phyloP scores from a whole-genome alignment of 768 basidiomycete species.

The Boletus tylopilopsis region DNA sequence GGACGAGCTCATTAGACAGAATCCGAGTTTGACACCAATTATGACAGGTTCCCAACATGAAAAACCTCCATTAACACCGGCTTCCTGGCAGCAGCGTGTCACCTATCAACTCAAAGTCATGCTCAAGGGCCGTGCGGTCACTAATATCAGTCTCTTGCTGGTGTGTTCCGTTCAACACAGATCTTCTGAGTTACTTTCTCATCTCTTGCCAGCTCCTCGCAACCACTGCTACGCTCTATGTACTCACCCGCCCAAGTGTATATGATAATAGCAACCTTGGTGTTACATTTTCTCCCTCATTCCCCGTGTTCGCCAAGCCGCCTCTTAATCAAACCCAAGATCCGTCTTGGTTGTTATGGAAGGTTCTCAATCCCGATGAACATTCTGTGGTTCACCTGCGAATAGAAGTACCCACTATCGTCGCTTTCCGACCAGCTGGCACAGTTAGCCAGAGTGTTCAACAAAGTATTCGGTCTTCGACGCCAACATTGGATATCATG shows the following conservation, averaged over 20 bases:
- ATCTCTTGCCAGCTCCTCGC: slow-evolving; percentile 58
- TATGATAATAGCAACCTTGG: slow-evolving; percentile 26
- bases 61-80: slow-evolving; percentile 15
- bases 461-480: slow-evolving; percentile 41
- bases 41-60: slow-evolving; percentile 28
- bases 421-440: slow-evolving; percentile 55
- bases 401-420: slow-evolving; percentile 73
- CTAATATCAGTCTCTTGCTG: slow-evolving; percentile 78
- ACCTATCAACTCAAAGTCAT: slow-evolving; percentile 35
- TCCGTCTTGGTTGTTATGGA: slow-evolving; percentile 72
- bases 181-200: neutral
- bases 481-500: slow-evolving; percentile 50
- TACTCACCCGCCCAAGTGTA: slow-evolving; percentile 56
- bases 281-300: slow-evolving; percentile 15
- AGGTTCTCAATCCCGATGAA: slow-evolving; percentile 65
- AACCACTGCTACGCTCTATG: slow-evolving; percentile 71
- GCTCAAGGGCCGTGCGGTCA: slow-evolving; percentile 64
- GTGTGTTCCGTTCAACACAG: slow-evolving; percentile 38
- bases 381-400: slow-evolving; percentile 69
- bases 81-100: slow-evolving; percentile 32
- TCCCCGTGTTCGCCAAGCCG: slow-evolving; percentile 33
- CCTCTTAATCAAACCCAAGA: slow-evolving; percentile 34
- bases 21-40: slow-evolving; percentile 50
- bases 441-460: slow-evolving; percentile 23
- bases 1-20: slow-evolving; percentile 80